A percentile compares a stretch with the other conserved stretches of the same genome.
These are phyloP conservation scores for Hyphopichia khmerensis DNA, from an alignment of 1,139 yeast species.

Conservation along the genomic window DNA sequence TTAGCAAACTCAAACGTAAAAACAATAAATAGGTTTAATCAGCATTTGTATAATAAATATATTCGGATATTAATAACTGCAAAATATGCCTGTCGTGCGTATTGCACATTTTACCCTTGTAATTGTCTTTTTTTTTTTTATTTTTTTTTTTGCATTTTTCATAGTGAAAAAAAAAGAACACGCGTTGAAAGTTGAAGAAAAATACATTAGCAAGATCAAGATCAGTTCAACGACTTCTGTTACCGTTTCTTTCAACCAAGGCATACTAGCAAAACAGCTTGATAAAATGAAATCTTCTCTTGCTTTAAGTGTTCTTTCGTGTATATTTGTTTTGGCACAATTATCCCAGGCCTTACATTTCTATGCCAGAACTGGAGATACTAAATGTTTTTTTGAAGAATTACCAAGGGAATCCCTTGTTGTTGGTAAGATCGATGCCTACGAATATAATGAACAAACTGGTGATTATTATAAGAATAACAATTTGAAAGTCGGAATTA, in stretches of 20 bases:
- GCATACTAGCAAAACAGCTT: too few relatives aligned
- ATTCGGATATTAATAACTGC: not conserved
- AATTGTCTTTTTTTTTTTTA: not conserved
- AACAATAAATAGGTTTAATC: not conserved
- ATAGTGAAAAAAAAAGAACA: not conserved
- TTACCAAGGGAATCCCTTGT: conserved; percentile 43
- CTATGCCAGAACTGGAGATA: conserved; percentile 45
- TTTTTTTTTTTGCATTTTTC: not conserved
- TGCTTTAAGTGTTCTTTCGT: conserved; percentile 9
- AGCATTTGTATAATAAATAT: not conserved
- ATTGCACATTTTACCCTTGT: not conserved
- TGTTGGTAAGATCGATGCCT: conserved; percentile 46
- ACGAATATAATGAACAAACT: conserved; percentile 31
- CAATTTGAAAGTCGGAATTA: conserved; percentile 37
- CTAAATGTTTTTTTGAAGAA: conserved; percentile 48
- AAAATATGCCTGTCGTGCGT: not conserved
- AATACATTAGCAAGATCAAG: not conserved
- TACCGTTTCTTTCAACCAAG: too few relatives aligned
- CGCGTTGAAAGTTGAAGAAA: not conserved
- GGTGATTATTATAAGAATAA: conserved; percentile 29
- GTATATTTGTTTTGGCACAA: conserved; percentile 9
- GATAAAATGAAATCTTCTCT: conserved; percentile 4
- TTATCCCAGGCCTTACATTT: conserved; percentile 39
- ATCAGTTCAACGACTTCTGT: too few relatives aligned
- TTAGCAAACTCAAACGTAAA: conserved; percentile 4